Base-by-base conservation (phyloP, 2,329 filamentous ascomycete species). In the Monosporascus sp. region DNA sequence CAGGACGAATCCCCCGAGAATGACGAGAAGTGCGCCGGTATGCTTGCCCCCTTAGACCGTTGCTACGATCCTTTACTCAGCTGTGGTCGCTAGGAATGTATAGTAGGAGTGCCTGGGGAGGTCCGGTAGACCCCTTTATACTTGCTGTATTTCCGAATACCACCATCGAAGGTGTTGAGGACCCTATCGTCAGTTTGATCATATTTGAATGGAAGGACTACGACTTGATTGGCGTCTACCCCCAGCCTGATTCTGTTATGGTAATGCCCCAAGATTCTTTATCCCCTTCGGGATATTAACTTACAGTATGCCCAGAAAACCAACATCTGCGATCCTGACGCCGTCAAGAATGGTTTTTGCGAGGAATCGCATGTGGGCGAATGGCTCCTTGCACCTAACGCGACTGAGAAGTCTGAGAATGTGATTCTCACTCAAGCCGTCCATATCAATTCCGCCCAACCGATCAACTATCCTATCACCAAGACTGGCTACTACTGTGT, bases 401-500 rank as follows among this genome's bases (percentile, higher is more conserved):
- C 89, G 49, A 88, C 85, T 42, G 80, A 87, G 36, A 74, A 80
- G 47, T 89, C 90, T 27, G 81, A 80, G 54, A 89, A 82, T 59
- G 70, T 86, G 48, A 89, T 99, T 60, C 75, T 89, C 59, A 93
- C 90, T 55, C 78, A 88, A 69, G 90, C 91, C 9, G 77, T 97
- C 54, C 85, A 96, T 67, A 78, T 97, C 49, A 93, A 90, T 59
- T 77, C 89, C 52, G 80, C 89, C 1, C 76, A 79, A 11, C 78
- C 85, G 2, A 83, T 96, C 68, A 89, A 90, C 57, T 99, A 97
- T 68, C 78, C 83, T 6, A 85, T 97, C 62, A 86, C 86, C 65
- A 90, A 90, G 70, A 99, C 94, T 0, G 94, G 94, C 27, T 99
- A 97, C 72, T 99, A 96, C 71, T 99, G 94, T 65, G 86, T 99